Conservation (phyloP, 2,329 filamentous ascomycete genomes). For the Cytospora chrysosperma region DNA sequence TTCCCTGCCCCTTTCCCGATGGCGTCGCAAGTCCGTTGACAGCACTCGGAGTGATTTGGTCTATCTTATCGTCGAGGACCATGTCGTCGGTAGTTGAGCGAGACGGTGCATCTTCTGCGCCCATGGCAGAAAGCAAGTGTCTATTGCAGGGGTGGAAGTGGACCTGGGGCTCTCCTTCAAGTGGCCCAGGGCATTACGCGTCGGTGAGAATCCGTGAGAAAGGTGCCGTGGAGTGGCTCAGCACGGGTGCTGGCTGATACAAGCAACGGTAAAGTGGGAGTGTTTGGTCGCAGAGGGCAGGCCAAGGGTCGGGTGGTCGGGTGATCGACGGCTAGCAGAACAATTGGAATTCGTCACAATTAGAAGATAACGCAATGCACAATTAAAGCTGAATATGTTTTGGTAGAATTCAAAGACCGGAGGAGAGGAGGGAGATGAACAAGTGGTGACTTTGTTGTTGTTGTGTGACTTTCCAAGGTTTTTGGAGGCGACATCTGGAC, state of each 20-base stretch:
- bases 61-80: slow-evolving; percentile 15
- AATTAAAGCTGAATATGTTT: background rate
- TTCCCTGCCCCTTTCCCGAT: background rate
- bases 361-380: background rate
- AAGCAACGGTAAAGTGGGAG: background rate
- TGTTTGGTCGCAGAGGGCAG: background rate
- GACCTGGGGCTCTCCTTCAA: slow-evolving; percentile 6
- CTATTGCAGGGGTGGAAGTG: slow-evolving; percentile 16
- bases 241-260: background rate
- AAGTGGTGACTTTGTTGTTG: background rate
- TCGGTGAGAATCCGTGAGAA: slow-evolving; percentile 18
- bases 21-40: background rate
- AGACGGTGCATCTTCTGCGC: slow-evolving; percentile 21
- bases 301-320: background rate
- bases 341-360: background rate
- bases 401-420: background rate
- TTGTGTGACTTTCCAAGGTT: background rate
- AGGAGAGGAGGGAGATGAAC: slow-evolving; percentile 12
- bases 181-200: slow-evolving; percentile 20
- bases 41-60: background rate
- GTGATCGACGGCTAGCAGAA: background rate
- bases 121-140: slow-evolving; percentile 23
- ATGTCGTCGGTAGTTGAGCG: slow-evolving; percentile 20
- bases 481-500: background rate
- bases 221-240: slow-evolving; percentile 8